Conservation (phyloP, 202 grass and related monocot species). For the Saccharum hybrid region DNA sequence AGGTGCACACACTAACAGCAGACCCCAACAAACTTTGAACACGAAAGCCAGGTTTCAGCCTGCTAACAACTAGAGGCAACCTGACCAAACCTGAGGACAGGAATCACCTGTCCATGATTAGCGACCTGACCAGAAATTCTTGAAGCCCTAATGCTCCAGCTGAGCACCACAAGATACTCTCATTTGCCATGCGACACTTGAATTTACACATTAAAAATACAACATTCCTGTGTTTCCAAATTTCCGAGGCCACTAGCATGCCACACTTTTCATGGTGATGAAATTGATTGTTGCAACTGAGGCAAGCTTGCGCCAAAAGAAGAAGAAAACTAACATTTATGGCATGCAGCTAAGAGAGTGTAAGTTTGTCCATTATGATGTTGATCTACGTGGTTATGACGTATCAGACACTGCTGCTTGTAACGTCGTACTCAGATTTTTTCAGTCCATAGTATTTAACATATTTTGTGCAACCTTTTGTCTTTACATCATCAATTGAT, state of each 20-base stretch:
- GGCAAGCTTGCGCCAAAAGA: background rate
- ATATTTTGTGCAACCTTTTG: background rate
- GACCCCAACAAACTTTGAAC: background rate
- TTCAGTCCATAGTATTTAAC: conserved; percentile 1
- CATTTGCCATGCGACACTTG: background rate
- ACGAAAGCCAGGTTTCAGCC: background rate
- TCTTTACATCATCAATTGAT: conserved; percentile 6
- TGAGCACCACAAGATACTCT: background rate
- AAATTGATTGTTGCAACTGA: background rate
- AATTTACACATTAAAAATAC: background rate
- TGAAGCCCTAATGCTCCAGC: background rate
- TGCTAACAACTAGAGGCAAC: background rate
- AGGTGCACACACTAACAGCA: background rate
- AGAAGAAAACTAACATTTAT: background rate
- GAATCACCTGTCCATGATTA: background rate
- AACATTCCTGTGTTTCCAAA: background rate
- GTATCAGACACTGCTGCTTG: conserved; percentile 4
- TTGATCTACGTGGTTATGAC: background rate
- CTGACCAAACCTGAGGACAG: background rate
- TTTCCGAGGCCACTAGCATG: background rate
- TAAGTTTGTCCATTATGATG: background rate
- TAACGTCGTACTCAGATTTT: background rate
- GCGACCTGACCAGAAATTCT: background rate
- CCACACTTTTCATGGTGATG: background rate
- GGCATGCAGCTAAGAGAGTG: background rate